phyloP scores from a whole-genome alignment of 257 asterid genomes.

The Nicotiana otophora region DNA sequence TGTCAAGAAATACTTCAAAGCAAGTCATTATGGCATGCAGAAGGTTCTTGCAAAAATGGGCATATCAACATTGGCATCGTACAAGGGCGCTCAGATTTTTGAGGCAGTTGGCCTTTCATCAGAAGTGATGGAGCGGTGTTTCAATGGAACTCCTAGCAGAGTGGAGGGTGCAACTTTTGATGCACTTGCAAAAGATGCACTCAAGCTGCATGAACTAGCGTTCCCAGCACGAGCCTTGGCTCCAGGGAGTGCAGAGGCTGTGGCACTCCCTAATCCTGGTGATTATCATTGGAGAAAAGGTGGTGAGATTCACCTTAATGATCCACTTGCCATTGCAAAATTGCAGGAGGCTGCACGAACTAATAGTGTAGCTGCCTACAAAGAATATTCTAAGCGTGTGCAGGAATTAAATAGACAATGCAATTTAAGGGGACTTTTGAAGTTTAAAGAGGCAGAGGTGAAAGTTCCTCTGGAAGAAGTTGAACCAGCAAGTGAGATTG shows the following conservation, averaged over 20 bases:
- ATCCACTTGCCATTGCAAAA: conserved; percentile 94
- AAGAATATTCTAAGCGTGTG: conserved; percentile 79
- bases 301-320: conserved; percentile 93
- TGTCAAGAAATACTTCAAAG: conserved; percentile 68
- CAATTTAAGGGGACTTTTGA: conserved; percentile 93
- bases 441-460: conserved; percentile 60
- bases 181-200: conserved; percentile 84
- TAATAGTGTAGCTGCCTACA: conserved; percentile 89
- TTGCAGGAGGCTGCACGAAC: conserved; percentile 91
- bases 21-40: conserved; percentile 95
- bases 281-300: conserved; percentile 99
- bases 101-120: conserved; percentile 99
- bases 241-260: conserved; percentile 92
- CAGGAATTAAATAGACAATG: conserved; percentile 85
- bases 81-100: conserved; percentile 98
- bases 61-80: conserved; percentile 95
- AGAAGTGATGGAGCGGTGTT: conserved; percentile 93
- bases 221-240: conserved; percentile 83
- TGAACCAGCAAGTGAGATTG: conserved; percentile 92
- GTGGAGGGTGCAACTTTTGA: conserved; percentile 99
- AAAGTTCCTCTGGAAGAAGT: conserved; percentile 83
- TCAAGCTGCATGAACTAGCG: conserved; percentile 82
- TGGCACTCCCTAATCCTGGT: conserved; percentile 97
- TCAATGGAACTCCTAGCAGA: conserved; percentile 94
- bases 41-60: conserved; percentile 99